Evolutionary conservation across 371 early-diverging fungal species (phyloP), one percentile per base, ranked within the genome.

Genomic region (Apophysomyces trapeziformis): DNA sequence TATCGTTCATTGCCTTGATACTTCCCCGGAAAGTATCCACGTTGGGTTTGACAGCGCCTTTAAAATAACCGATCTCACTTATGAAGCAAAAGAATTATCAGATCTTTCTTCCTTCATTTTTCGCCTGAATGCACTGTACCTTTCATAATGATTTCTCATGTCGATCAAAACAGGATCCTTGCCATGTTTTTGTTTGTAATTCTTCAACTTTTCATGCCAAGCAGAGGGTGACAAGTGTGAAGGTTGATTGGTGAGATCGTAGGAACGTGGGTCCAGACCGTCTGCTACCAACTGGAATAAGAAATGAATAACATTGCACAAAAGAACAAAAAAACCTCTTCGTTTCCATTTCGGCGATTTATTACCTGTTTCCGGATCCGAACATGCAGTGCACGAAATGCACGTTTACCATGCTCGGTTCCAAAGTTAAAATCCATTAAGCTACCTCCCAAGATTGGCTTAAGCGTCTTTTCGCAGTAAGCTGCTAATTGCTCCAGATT

Each of bases 121-220:
- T 35, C 44, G 26, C 16, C n/a, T 45, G 45, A 37, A n/a, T 12
- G 1, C 21, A 16, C 14, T 63, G 50, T 86, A 85, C 78, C 82
- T 83, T 72, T 94, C 94, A 67, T 93, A 94, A 35, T 85, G 87
- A 64, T 94, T 94, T 56, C 94, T 83, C 93, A 94, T 92, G 68
- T 94, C 94, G 36, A 94, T 87, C 56, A 93, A 66, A 16, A 90
- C 63, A 8, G 84, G 84, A 26, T 80, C 75, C 58, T 79, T 73
- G 21, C 77, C 77, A 62, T 79, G 75, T 56, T 71, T 67, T 46
- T 60, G 14, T 62, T 77, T 77, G 26, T 80, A 80, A 16, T 65
- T 63, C 0, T 63, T 64, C 36, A 73, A 47, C 14, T 75, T 64
- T 12, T 76, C 66, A 65, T 92, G 92, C 92, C 92, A 94, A 59